A percentile compares a stretch with the other conserved stretches of the same genome.
phyloP scores from a whole-genome alignment of 2,329 filamentous ascomycete species.

The Aureobasidium zeae region DNA sequence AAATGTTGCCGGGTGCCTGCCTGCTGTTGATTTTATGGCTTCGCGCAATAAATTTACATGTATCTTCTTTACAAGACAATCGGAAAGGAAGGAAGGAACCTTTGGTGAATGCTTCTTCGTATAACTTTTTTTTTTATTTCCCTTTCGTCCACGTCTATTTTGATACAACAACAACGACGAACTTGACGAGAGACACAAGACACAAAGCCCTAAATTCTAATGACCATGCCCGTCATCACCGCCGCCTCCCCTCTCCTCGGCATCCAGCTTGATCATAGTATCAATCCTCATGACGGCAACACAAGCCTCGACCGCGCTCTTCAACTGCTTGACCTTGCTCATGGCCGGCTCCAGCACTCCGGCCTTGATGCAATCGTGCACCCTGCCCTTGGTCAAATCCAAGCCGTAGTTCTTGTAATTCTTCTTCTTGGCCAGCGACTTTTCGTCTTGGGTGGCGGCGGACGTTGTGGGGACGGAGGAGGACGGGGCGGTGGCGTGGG shows the following conservation, averaged over 20 bases:
- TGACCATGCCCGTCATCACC: slow-evolving; percentile 55
- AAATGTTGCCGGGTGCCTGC: no score
- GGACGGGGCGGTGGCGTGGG: slow-evolving; percentile 18
- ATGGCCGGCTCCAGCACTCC: slow-evolving; percentile 95
- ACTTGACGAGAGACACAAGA: no score
- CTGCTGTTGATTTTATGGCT: no score
- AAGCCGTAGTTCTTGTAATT: slow-evolving; percentile 98
- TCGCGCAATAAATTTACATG: no score
- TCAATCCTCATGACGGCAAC: slow-evolving; percentile 99
- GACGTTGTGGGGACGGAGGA: slow-evolving; percentile 32
- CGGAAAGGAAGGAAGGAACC: neutral
- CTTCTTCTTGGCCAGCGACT: slow-evolving; percentile 84
- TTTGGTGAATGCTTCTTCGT: slow-evolving; percentile 13
- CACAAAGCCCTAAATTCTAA: no score
- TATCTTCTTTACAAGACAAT: neutral
- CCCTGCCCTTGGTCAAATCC: slow-evolving; percentile 79
- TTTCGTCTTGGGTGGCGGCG: slow-evolving; percentile 63
- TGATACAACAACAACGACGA: no score
- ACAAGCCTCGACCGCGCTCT: slow-evolving; percentile 96
- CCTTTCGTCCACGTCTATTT: no score
- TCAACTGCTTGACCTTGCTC: slow-evolving; percentile 96
- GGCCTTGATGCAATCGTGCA: slow-evolving; percentile 87
- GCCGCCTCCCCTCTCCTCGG: slow-evolving; percentile 58
- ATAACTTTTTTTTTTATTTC: no score
- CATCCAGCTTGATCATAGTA: slow-evolving; percentile 95